Evolutionary conservation across 495 filamentous ascomycete species (phyloP).

Genomic region (Aspergillus carlsbadensis): DNA sequence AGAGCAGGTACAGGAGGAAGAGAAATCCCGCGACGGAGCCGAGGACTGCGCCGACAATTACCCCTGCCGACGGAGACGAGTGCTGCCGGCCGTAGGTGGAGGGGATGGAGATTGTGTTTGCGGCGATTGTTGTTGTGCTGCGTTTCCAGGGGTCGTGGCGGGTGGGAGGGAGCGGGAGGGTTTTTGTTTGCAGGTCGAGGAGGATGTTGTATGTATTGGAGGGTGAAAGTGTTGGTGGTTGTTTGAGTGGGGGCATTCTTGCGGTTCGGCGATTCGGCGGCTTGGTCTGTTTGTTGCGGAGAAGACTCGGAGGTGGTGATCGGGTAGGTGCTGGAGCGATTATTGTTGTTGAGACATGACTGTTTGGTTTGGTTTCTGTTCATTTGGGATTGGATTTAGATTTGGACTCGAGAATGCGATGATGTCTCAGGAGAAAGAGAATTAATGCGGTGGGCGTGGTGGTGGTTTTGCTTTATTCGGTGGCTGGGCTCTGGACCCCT

Average conservation of each 20-base stretch:
- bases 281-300: background rate
- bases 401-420: background rate
- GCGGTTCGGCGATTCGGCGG: no score
- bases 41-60: conserved; percentile 80
- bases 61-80: conserved; percentile 62
- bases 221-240: background rate
- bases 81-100: conserved; percentile 64
- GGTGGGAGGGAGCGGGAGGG: background rate
- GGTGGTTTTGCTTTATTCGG: conserved; percentile 10
- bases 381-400: background rate
- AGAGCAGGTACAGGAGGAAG: conserved; percentile 72
- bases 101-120: conserved; percentile 55
- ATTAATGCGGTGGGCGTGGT: conserved; percentile 3
- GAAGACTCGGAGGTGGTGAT: background rate
- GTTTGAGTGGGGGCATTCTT: conserved; percentile 5
- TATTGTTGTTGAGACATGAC: background rate
- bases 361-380: background rate
- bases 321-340: background rate
- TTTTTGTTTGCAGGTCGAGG: no score
- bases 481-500: conserved; percentile 11
- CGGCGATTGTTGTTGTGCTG: conserved; percentile 1
- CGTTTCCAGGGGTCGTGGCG: conserved; percentile 18
- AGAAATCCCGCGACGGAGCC: conserved; percentile 82
- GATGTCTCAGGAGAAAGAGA: background rate
- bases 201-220: background rate